A percentile compares a stretch with the other conserved stretches of the same genome.
Conservation (phyloP, 495 filamentous ascomycete species). For the Coniosporium apollinis region DNA sequence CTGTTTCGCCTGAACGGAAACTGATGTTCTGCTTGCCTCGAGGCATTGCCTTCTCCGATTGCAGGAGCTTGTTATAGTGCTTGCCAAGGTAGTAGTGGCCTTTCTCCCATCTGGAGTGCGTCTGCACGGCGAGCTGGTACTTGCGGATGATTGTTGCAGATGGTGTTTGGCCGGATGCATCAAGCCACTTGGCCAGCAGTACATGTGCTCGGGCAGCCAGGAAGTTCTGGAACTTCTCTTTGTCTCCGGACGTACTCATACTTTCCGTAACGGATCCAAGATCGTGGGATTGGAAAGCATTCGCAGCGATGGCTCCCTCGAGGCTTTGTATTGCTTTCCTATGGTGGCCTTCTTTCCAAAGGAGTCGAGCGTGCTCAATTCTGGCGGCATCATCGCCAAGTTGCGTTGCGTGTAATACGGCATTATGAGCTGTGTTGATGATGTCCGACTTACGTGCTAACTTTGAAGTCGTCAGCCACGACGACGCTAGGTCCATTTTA, state of each 20-base stretch:
- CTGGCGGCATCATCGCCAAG: conserved; percentile 71
- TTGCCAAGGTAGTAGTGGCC: conserved; percentile 93
- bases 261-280: conserved; percentile 29
- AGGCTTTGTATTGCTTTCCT: conserved; percentile 87
- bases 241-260: conserved; percentile 17
- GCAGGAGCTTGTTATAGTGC: conserved; percentile 91
- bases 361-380: conserved; percentile 77
- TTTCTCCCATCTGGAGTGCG: conserved; percentile 69
- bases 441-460: conserved; percentile 73
- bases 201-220: conserved; percentile 53
- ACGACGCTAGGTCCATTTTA: conserved; percentile 48
- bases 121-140: conserved; percentile 55
- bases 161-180: conserved; percentile 78
- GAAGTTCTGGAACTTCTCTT: conserved; percentile 32
- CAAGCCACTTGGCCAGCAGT: conserved; percentile 90
- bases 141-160: conserved; percentile 56
- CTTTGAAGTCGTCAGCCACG: conserved; percentile 74
- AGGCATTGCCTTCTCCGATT: conserved; percentile 67
- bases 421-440: conserved; percentile 75
- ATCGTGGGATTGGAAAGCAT: conserved; percentile 41
- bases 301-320: conserved; percentile 62
- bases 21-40: conserved; percentile 41
- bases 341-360: conserved; percentile 93
- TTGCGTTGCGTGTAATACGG: conserved; percentile 72
- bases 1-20: conserved; percentile 57